Base-by-base conservation (phyloP, 805 yeast genomes). In the Yarrowia deformans region DNA sequence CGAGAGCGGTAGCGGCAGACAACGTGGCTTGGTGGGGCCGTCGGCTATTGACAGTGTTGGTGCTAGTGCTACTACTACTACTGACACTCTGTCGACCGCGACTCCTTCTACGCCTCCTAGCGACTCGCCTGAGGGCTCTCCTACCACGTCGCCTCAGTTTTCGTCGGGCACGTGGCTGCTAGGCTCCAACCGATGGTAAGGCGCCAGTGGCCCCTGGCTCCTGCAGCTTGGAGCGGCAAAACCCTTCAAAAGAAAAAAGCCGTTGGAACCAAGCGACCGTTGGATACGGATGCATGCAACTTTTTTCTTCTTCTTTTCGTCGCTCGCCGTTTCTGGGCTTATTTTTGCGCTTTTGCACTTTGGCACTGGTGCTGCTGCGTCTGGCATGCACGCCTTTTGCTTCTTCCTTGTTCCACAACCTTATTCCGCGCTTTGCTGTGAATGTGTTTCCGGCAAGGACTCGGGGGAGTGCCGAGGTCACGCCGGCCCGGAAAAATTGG, bases 91-190 rank as follows among this genome's bases (percentile, higher is more conserved):
- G n/a, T 16, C 45, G 12, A 8, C 52, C 19, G 18, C 37, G 6
- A 14, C 46, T 9, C 46, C 61, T 6, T 16, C 34, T 18, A 52
- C 63, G 10, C 49, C 64, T 3, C 34, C 48, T 6, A 16, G 35
- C 29, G 63, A 16, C 19, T 58, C 64, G 7, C 64, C 64, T 13
- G 64, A 42, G 7, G 34, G 42, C 13, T 60, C 66, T 16, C 66
- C 66, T 13, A 42, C 68, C 12, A 48, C 68, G 35, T 48, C 68
- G 8, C 68, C 68, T 2, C 55, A 48, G 37, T 48, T 63, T 9
- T 63, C 68, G 16, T 48, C 68, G 43, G 68, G 56, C 18, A 9
- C 56, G 46, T 63, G 68, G 68, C 39, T 63, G 39, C 46, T 63
- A n/a, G 68, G 68, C n/a, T 63, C 68, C 4, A 63, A 63, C 32